Percentiles rank a stretch among this genome's conserved stretches.
Evolutionary conservation across 116 monocot genomes (phyloP).

Genomic region (Dioscorea cayenensis): DNA sequence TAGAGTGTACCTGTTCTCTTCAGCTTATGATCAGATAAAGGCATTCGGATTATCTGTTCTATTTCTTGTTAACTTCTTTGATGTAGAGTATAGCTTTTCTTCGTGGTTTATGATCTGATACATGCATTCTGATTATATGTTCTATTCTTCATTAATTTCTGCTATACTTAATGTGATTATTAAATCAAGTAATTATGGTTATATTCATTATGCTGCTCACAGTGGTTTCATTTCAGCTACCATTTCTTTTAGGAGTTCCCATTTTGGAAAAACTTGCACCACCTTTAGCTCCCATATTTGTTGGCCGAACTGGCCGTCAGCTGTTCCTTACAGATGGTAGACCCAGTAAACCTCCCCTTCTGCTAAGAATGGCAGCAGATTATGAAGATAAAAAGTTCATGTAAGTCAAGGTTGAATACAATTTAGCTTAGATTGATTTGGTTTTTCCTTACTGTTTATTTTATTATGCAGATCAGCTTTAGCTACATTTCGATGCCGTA

Average conservation of each 20-base stretch:
- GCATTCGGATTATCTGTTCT: not conserved
- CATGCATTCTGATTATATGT: not conserved
- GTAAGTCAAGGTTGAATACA: conserved; percentile 28
- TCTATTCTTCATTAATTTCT: not conserved
- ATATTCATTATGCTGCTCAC: conserved; percentile 1
- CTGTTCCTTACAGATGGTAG: conserved; percentile 89
- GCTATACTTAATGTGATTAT: not conserved
- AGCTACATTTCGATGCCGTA: conserved; percentile 59
- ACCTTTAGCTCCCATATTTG: conserved; percentile 67
- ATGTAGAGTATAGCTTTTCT: not conserved
- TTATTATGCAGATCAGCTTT: conserved; percentile 69
- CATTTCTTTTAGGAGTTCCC: conserved; percentile 76
- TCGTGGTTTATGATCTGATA: too few species aligned
- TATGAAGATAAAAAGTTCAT: conserved; percentile 60
- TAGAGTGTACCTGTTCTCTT: too few species aligned
- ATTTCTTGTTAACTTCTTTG: not conserved
- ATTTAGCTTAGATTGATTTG: not conserved
- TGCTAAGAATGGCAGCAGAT: conserved; percentile 86
- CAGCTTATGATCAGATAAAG: too few species aligned
- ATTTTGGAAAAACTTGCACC: conserved; percentile 87
- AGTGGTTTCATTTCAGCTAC: conserved; percentile 53
- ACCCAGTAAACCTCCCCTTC: conserved; percentile 77
- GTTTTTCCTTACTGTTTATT: not conserved
- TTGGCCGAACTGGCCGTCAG: conserved; percentile 78
- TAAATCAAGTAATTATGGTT: not conserved